Conservation (phyloP, 2,329 filamentous ascomycete species). For the Cercospora sp. region DNA sequence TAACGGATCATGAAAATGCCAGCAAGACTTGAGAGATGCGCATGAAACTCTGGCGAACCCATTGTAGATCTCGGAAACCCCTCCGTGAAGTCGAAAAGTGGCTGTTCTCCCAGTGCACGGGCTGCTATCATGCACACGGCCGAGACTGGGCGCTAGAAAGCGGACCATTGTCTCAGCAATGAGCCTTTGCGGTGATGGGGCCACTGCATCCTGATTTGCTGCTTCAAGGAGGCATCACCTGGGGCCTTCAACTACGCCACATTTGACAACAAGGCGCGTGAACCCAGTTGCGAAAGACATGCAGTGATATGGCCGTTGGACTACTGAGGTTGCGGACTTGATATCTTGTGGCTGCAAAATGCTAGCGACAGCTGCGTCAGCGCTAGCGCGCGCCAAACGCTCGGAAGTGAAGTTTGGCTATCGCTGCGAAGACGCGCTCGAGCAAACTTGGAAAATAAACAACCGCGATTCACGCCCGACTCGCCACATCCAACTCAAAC, state of each 20-base stretch:
- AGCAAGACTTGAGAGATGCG: neutral
- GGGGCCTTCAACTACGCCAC: neutral
- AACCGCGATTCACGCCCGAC: neutral
- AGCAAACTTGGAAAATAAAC: conserved; percentile 5
- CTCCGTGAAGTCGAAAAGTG: neutral
- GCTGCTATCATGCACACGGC: neutral
- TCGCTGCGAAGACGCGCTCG: neutral
- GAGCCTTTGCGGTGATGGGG: neutral
- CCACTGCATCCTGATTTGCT: neutral
- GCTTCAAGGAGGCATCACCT: neutral
- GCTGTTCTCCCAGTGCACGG: neutral
- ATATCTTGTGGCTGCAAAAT: neutral
- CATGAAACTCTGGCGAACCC: neutral
- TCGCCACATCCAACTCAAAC: neutral
- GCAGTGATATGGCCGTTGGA: neutral
- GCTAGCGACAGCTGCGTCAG: neutral
- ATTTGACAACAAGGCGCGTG: neutral
- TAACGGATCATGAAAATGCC: neutral
- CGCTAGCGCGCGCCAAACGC: neutral
- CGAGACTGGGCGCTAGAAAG: neutral
- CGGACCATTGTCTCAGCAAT: neutral
- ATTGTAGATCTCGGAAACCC: neutral
- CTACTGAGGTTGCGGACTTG: neutral
- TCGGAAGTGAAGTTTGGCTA: conserved; percentile 2
- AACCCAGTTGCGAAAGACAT: neutral